Evolutionary conservation across 108 stramenopile species (phyloP).

Genomic region (Licmophora abbreviata): DNA sequence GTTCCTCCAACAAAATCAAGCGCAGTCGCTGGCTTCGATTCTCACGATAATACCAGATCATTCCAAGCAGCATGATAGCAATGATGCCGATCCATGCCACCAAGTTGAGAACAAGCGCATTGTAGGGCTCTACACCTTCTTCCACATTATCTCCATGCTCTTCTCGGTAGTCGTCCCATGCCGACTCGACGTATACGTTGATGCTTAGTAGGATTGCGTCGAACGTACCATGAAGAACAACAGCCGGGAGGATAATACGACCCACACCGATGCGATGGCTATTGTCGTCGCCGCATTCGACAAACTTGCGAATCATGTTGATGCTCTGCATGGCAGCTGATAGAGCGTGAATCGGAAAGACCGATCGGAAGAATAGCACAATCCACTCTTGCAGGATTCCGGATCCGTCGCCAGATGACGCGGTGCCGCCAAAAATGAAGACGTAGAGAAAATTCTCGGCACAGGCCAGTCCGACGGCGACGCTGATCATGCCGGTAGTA

Average conservation of each 20-base stretch:
- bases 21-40: slow-evolving; percentile 46
- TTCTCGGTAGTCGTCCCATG: slow-evolving; percentile 49
- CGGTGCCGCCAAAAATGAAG: slow-evolving; percentile 71
- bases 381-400: slow-evolving; percentile 51
- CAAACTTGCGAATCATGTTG: slow-evolving; percentile 75
- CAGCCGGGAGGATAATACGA: slow-evolving; percentile 66
- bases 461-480: slow-evolving; percentile 81
- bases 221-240: slow-evolving; percentile 78
- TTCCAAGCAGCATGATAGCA: slow-evolving; percentile 45
- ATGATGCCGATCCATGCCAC: slow-evolving; percentile 56
- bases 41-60: slow-evolving; percentile 60
- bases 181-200: slow-evolving; percentile 65
- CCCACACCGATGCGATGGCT: slow-evolving; percentile 77
- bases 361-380: slow-evolving; percentile 67
- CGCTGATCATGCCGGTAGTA: slow-evolving; percentile 85
- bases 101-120: slow-evolving; percentile 45
- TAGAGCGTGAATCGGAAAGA: slow-evolving; percentile 82
- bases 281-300: slow-evolving; percentile 47
- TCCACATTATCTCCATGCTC: slow-evolving; percentile 49
- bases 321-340: slow-evolving; percentile 85
- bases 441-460: slow-evolving; percentile 86
- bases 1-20: slow-evolving; percentile 56
- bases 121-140: slow-evolving; percentile 49
- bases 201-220: slow-evolving; percentile 73
- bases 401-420: slow-evolving; percentile 13